Conservation (phyloP, 192 early-diverging fungal genomes). For the Phlyctochytrium planicorne region DNA sequence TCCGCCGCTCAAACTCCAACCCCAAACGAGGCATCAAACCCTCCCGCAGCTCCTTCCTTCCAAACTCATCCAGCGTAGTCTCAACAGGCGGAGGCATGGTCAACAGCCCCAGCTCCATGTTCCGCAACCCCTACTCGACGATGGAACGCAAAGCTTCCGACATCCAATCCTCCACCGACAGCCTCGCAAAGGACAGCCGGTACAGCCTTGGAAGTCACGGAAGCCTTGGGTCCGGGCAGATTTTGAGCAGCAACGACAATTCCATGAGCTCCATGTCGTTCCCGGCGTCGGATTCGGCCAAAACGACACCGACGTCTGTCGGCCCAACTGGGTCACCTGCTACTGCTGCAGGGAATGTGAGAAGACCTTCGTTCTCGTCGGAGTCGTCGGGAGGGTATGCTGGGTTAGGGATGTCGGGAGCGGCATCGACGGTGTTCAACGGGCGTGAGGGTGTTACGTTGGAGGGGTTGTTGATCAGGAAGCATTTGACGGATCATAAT, state of each 20-base stretch:
- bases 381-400: background rate
- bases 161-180: background rate
- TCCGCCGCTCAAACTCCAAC: too few relatives aligned
- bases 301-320: background rate
- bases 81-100: too few relatives aligned
- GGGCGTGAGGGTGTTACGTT: conserved; percentile 19
- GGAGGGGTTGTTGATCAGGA: conserved; percentile 83
- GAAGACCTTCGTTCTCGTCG: background rate
- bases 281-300: background rate
- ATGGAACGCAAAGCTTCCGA: too few relatives aligned
- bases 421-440: conserved; percentile 2
- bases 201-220: background rate
- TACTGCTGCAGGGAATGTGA: background rate
- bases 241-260: background rate
- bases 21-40: too few relatives aligned
- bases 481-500: conserved; percentile 75
- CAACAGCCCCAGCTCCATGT: too few relatives aligned
- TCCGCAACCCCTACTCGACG: too few relatives aligned
- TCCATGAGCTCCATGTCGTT: background rate
- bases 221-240: background rate
- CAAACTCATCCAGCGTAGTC: too few relatives aligned
- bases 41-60: too few relatives aligned
- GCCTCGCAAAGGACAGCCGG: background rate
- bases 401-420: background rate
- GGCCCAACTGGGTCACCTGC: background rate